phyloP scores from a whole-genome alignment of 148 eudicot genomes.

The Chenopodium quinoa region DNA sequence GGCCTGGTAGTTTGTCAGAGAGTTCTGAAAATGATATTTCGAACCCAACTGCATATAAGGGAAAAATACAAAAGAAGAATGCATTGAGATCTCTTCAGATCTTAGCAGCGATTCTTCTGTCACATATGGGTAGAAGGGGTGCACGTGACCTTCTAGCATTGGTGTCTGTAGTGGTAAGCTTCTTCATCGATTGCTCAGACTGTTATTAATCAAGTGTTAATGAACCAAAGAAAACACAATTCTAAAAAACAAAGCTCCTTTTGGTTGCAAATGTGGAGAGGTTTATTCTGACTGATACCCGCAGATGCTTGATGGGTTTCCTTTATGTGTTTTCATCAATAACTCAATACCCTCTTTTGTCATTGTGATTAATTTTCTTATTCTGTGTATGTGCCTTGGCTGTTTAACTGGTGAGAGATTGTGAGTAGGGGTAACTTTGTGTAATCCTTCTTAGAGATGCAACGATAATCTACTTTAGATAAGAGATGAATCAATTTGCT shows the following conservation, averaged over 20 bases:
- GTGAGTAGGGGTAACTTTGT: not conserved
- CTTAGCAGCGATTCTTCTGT: conserved; percentile 79
- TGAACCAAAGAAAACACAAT: not conserved
- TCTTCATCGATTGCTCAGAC: conserved; percentile 20
- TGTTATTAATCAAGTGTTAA: not conserved
- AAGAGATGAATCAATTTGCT: not conserved
- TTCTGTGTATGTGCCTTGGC: not conserved
- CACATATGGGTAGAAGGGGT: conserved; percentile 81
- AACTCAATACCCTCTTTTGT: not conserved
- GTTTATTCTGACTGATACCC: not conserved
- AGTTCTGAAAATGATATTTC: conserved; percentile 36
- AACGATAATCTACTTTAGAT: not conserved
- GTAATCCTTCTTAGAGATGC: not conserved
- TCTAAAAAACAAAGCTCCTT: not conserved
- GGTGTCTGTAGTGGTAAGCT: conserved; percentile 71
- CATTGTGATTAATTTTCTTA: not conserved
- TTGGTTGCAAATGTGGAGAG: not conserved
- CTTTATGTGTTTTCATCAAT: not conserved
- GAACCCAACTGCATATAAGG: conserved; percentile 42
- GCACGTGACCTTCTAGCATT: conserved; percentile 75
- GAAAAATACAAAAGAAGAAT: conserved; percentile 65
- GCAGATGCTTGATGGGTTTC: too few relatives aligned
- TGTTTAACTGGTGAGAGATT: not conserved
- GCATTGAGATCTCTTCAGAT: conserved; percentile 83
- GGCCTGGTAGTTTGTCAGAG: conserved; percentile 37